These are phyloP conservation scores for Ceratocystis papillata DNA, from an alignment of 2,329 filamentous ascomycete species.

Conservation along the genomic window DNA sequence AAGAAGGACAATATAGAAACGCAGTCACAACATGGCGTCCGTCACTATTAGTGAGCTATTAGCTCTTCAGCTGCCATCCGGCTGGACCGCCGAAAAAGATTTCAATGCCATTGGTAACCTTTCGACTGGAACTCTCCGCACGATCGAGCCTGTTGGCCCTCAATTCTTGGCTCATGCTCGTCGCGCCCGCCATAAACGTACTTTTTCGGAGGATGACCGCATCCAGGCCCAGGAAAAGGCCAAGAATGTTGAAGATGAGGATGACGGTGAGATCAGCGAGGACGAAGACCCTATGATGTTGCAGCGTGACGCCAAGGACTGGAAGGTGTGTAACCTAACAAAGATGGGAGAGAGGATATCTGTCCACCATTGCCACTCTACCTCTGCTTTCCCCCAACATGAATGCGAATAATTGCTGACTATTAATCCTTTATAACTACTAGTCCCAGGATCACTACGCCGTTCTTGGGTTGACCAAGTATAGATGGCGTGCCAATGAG, in stretches of 20 bases:
- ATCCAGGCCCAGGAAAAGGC: constrained; percentile 91
- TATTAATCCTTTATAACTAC: background rate
- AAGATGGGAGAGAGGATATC: background rate
- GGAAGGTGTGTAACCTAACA: constrained; percentile 63
- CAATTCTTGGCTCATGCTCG: constrained; percentile 97
- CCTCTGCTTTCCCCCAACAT: background rate
- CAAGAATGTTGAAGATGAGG: constrained; percentile 89
- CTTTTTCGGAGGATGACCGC: constrained; percentile 95
- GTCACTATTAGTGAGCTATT: constrained; percentile 50
- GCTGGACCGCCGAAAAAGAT: constrained; percentile 80
- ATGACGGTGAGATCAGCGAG: constrained; percentile 86
- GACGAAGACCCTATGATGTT: constrained; percentile 87
- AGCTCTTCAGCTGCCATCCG: constrained; percentile 64
- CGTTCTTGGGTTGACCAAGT: constrained; percentile 83
- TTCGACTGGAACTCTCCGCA: constrained; percentile 67
- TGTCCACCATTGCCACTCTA: background rate
- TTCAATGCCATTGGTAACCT: constrained; percentile 76
- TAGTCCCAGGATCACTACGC: constrained; percentile 96
- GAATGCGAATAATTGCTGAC: background rate
- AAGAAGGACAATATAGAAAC: background rate
- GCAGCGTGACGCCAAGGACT: constrained; percentile 91
- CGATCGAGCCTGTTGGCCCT: constrained; percentile 89
- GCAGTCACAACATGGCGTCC: constrained; percentile 47
- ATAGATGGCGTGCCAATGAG: constrained; percentile 84
- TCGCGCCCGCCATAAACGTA: constrained; percentile 89